Percentiles rank a stretch among this genome's conserved stretches.
Evolutionary conservation across 352 stramenopile genomes (phyloP).

Genomic region (Globisporangium polare): DNA sequence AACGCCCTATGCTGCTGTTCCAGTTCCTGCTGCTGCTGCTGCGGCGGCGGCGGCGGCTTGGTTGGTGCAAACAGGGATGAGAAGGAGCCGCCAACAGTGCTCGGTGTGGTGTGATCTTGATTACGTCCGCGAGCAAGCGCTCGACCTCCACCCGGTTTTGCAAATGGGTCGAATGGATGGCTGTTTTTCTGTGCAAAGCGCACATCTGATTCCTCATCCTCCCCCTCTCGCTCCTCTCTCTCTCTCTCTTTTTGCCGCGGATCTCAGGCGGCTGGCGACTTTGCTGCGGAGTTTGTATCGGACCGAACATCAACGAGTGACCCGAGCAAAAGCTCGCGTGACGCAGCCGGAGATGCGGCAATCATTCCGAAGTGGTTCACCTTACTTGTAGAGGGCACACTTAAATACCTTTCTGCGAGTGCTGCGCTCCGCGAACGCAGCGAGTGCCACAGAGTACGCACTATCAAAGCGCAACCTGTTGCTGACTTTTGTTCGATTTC

Average conservation of each 20-base stretch:
- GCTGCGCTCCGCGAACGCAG: too few relatives aligned
- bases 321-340: too few relatives aligned
- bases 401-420: too few relatives aligned
- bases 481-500: too few relatives aligned
- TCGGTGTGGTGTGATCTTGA: not conserved
- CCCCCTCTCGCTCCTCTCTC: conserved; percentile 5
- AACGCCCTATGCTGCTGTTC: too few relatives aligned
- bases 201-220: conserved; percentile 11
- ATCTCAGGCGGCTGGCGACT: not conserved
- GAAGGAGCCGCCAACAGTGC: not conserved
- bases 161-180: conserved; percentile 1
- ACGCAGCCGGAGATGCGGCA: not conserved
- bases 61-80: not conserved
- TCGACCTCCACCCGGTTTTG: conserved; percentile 2
- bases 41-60: too few relatives aligned
- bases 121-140: not conserved
- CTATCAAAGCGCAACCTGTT: too few relatives aligned
- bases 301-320: not conserved
- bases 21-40: too few relatives aligned
- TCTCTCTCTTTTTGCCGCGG: not conserved
- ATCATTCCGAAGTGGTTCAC: not conserved
- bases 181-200: not conserved
- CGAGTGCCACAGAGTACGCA: too few relatives aligned
- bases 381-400: too few relatives aligned
- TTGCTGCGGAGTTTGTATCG: not conserved